Base-by-base conservation (phyloP, 257 asterid genomes). In the Anisodus acutangulus region DNA sequence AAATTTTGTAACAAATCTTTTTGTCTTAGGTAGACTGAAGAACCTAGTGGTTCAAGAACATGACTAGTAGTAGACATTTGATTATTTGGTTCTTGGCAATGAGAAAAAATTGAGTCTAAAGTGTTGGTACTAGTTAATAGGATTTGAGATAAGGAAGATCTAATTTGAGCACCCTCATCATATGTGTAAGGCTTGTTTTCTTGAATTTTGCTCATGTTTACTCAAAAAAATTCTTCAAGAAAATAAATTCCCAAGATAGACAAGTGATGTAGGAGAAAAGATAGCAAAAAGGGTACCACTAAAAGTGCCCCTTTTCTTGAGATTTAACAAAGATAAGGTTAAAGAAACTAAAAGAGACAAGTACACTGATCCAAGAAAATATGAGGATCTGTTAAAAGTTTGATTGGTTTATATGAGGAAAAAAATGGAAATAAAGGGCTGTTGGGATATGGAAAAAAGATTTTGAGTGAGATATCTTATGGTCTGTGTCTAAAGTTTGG, bases 101-200 rank as follows among this genome's bases (percentile, higher is more conserved):
- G 68, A 49, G 94, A 90, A 88, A 95, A 93, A 11, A 95, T 89
- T 31, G 99, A 94, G 81, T 95, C 99, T 85, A 92, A 80, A 4
- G 97, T 92, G 89, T 88, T 94, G n/a, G 96, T 87, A 68, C 91
- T 90, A 17, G 91, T 86, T 71, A 95, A 35, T 19, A 95, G 92
- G 12, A 93, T 88, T 4, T 91, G 93, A 0, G 99, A 95, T 15
- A 94, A 70, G 0, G 97, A 90, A 7, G 84, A 64, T 78, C 97
- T 91, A 37, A 90, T 89, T 11, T 86, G 87, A 3, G 90, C 69
- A 49, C 84, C 83, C 41, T 86, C 89, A 67, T 67, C 91, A 59
- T 71, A 35, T 1, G 62, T 22, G 37, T 88, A 70, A 2, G 84
- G 83, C n/a, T 55, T 9, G 72, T 5, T 84, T 68, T 43, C 87